These are phyloP conservation scores for Yamadazyma spencermartinsiae DNA, from an alignment of 1,139 yeast genomes.

Conservation along the genomic window DNA sequence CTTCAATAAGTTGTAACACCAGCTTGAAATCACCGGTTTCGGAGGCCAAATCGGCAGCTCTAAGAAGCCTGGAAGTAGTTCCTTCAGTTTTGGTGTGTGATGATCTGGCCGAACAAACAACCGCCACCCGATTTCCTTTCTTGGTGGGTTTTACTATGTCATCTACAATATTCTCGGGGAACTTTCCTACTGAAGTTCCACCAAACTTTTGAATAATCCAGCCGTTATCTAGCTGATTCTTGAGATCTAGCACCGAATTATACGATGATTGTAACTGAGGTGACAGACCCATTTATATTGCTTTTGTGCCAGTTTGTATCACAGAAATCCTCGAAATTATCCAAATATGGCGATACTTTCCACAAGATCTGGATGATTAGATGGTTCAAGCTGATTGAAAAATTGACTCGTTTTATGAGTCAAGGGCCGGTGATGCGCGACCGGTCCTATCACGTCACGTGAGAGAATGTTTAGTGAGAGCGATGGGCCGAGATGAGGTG, in stretches of 20 bases:
- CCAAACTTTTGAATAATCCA: conserved; percentile 97
- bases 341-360: not conserved
- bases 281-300: conserved; percentile 2
- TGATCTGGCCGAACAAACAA: conserved; percentile 94
- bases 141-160: conserved; percentile 74
- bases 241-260: conserved; percentile 45
- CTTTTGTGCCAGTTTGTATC: not conserved
- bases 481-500: not conserved
- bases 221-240: conserved; percentile 28
- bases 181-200: conserved; percentile 97
- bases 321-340: not conserved
- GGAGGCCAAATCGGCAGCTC: conserved; percentile 78
- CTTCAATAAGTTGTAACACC: conserved; percentile 62
- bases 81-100: conserved; percentile 91
- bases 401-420: conserved; percentile 3
- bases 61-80: conserved; percentile 80
- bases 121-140: conserved; percentile 72
- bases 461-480: not conserved
- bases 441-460: not conserved
- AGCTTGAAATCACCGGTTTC: conserved; percentile 52
- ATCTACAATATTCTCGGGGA: conserved; percentile 79
- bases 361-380: no score
- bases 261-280: conserved; percentile 30
- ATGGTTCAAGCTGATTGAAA: not conserved
- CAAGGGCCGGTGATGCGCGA: not conserved